phyloP scores from a whole-genome alignment of 306 rosid genomes.

The Spatholobus suberectus region DNA sequence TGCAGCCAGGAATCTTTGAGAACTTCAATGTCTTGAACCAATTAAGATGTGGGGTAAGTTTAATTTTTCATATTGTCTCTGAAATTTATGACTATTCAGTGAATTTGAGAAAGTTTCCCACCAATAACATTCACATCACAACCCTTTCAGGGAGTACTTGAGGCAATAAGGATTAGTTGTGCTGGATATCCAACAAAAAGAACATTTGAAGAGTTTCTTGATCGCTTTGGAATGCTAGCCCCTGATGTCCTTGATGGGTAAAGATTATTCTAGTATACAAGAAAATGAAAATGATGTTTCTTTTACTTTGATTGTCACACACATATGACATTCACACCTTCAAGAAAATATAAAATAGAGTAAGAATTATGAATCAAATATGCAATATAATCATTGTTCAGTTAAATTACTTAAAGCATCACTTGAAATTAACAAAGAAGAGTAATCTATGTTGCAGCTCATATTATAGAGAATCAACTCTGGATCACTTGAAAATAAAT shows the following conservation, averaged over 20 bases:
- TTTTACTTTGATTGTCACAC: not conserved
- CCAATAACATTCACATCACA: slow-evolving; percentile 5
- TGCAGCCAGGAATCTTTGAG: slow-evolving; percentile 93
- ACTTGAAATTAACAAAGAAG: slow-evolving; percentile 11
- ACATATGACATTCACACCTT: not conserved
- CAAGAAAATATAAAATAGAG: slow-evolving; percentile 29
- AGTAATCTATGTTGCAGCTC: slow-evolving; percentile 6
- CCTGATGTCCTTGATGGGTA: slow-evolving; percentile 91
- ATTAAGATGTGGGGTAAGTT: slow-evolving; percentile 85
- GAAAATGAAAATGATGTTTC: slow-evolving; percentile 1
- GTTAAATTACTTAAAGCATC: slow-evolving; percentile 30
- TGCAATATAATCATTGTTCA: slow-evolving; percentile 19
- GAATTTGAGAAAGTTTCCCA: not conserved
- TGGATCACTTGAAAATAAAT: slow-evolving; percentile 21
- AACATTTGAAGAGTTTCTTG: slow-evolving; percentile 85
- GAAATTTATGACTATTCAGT: slow-evolving; percentile 4
- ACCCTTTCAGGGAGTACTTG: slow-evolving; percentile 83
- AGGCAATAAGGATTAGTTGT: slow-evolving; percentile 89
- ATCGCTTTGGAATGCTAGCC: slow-evolving; percentile 89
- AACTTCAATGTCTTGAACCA: slow-evolving; percentile 82
- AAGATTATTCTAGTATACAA: slow-evolving; percentile 20
- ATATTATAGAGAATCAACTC: slow-evolving; percentile 11
- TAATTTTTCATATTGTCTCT: slow-evolving; percentile 12
- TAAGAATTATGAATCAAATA: slow-evolving; percentile 35
- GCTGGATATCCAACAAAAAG: slow-evolving; percentile 94